Evolutionary conservation across 2,329 filamentous ascomycete species (phyloP).

Genomic region (Pseudocercospora cruenta): DNA sequence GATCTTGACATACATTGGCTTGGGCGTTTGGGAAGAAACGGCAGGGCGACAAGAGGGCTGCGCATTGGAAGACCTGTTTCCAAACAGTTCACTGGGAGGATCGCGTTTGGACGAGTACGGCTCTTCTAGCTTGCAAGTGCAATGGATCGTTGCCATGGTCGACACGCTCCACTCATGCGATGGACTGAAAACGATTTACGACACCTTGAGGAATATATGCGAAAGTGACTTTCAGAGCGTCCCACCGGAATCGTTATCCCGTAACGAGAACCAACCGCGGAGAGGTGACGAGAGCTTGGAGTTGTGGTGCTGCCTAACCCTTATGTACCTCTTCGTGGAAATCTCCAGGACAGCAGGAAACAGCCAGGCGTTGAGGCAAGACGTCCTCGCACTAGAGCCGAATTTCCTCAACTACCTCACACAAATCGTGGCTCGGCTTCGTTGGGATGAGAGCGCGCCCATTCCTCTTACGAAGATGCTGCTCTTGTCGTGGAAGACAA

Average conservation of each 20-base stretch:
- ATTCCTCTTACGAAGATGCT: slow-evolving; percentile 60
- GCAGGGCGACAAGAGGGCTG: slow-evolving; percentile 44
- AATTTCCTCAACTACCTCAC: slow-evolving; percentile 73
- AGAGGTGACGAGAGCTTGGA: slow-evolving; percentile 43
- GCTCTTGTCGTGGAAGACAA: slow-evolving; percentile 87
- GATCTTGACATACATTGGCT: slow-evolving; percentile 50
- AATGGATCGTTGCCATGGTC: slow-evolving; percentile 51
- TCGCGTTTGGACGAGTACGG: slow-evolving; percentile 38
- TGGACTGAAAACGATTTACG: slow-evolving; percentile 47
- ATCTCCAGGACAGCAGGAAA: slow-evolving; percentile 42
- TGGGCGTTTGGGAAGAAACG: slow-evolving; percentile 56
- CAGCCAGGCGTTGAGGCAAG: slow-evolving; percentile 33
- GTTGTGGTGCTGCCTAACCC: slow-evolving; percentile 54
- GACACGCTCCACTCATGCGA: slow-evolving; percentile 45
- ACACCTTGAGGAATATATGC: slow-evolving; percentile 40
- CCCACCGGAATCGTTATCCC: slow-evolving; percentile 24
- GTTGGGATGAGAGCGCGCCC: slow-evolving; percentile 63
- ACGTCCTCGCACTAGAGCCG: slow-evolving; percentile 52
- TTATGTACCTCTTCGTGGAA: slow-evolving; percentile 55
- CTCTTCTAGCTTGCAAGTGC: slow-evolving; percentile 46
- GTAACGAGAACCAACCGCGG: slow-evolving; percentile 33
- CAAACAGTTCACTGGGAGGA: slow-evolving; percentile 29
- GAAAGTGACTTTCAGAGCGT: slow-evolving; percentile 34
- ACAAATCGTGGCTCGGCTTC: slow-evolving; percentile 54
- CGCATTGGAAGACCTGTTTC: slow-evolving; percentile 33